Conservation (phyloP, 257 asterid species). For the Cynanchum wilfordii region DNA sequence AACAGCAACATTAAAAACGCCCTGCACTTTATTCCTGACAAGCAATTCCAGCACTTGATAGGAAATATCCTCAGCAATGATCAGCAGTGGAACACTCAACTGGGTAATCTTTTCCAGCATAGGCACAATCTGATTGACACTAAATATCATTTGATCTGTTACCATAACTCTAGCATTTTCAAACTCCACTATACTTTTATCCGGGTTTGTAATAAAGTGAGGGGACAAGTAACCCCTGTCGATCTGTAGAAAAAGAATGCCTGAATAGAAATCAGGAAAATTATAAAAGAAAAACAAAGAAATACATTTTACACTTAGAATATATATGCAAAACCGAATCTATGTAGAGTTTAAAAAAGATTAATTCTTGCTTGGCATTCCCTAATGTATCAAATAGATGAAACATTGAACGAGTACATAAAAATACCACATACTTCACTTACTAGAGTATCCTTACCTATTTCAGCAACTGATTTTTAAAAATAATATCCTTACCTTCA, state of each 20-base stretch:
- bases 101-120: conserved; percentile 91
- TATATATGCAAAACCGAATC: background rate
- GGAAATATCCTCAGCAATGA: conserved; percentile 86
- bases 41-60: conserved; percentile 70
- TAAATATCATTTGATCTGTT: conserved; percentile 74
- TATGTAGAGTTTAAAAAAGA: background rate
- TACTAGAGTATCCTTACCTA: too few species aligned
- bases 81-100: conserved; percentile 79
- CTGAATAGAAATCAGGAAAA: conserved; percentile 70
- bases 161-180: conserved; percentile 84
- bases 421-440: background rate
- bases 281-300: conserved; percentile 31
- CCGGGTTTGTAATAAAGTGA: conserved; percentile 71
- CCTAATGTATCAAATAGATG: background rate
- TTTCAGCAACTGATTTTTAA: background rate
- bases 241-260: conserved; percentile 88
- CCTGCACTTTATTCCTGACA: conserved; percentile 70
- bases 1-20: conserved; percentile 70
- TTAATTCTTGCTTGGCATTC: background rate
- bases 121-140: conserved; percentile 64
- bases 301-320: background rate
- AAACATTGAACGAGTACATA: background rate
- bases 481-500: conserved; percentile 59
- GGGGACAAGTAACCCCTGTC: conserved; percentile 95
- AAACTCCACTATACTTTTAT: conserved; percentile 70